These are phyloP conservation scores for Colletotrichum truncatum DNA, from an alignment of 2,329 filamentous ascomycete species.

Conservation along the genomic window DNA sequence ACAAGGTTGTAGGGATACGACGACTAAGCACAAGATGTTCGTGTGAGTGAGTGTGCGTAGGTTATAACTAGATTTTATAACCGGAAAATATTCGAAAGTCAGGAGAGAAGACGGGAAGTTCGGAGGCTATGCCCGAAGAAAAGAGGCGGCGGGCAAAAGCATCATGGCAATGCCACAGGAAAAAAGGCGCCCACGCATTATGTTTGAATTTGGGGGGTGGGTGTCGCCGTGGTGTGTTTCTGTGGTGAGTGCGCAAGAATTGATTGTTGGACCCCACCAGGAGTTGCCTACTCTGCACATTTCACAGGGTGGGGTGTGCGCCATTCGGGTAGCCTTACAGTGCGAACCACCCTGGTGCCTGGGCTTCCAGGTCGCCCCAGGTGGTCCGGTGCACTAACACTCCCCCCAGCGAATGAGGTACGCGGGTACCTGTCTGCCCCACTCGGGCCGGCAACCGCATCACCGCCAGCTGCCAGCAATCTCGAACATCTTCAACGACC, in stretches of 20 bases:
- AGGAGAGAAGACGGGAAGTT: neutral
- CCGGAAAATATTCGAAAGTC: neutral
- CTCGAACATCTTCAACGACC: slow-evolving; percentile 11
- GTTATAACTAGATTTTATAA: slow-evolving; percentile 6
- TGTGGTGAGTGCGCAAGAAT: slow-evolving; percentile 21
- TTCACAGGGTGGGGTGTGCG: slow-evolving; percentile 7
- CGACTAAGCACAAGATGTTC: too few species aligned
- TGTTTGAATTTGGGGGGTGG: slow-evolving; percentile 3
- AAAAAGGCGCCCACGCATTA: slow-evolving; percentile 3
- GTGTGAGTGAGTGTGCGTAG: too few species aligned
- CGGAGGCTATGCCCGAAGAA: slow-evolving; percentile 2
- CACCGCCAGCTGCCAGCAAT: slow-evolving; percentile 24
- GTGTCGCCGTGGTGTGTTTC: slow-evolving; percentile 6
- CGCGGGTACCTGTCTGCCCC: neutral
- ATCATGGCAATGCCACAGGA: slow-evolving; percentile 15
- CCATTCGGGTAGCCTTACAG: slow-evolving; percentile 22
- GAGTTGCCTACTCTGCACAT: slow-evolving; percentile 4
- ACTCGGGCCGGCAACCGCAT: neutral
- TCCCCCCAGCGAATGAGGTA: neutral
- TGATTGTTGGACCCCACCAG: slow-evolving; percentile 10
- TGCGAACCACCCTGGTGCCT: slow-evolving; percentile 15
- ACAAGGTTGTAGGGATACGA: neutral
- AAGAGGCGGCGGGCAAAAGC: slow-evolving; percentile 6
- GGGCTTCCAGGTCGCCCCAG: neutral
- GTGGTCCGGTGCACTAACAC: neutral